These are phyloP conservation scores for Coprinopsis marcescibilis DNA, from an alignment of 768 basidiomycete species.

Conservation along the genomic window DNA sequence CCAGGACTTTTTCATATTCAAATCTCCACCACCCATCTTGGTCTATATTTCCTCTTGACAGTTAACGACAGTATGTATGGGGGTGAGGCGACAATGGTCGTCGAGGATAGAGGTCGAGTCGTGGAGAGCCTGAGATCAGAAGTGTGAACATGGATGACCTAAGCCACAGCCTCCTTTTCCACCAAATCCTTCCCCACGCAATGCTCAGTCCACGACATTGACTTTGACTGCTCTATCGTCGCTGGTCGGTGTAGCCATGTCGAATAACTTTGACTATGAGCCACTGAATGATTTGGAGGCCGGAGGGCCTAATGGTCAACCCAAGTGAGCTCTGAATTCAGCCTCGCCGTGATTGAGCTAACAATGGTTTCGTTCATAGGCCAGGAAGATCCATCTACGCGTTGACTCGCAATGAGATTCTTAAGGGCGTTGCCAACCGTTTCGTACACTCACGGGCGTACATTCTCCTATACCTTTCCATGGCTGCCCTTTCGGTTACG, in stretches of 20 bases:
- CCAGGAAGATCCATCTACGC: constrained; percentile 79
- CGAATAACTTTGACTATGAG: constrained; percentile 30
- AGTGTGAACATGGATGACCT: no score
- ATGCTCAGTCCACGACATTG: no score
- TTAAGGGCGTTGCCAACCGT: constrained; percentile 80
- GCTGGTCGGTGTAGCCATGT: constrained; percentile 27
- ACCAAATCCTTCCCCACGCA: no score
- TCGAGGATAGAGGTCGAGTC: no score
- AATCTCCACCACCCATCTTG: constrained; percentile 97
- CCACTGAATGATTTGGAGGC: constrained; percentile 25
- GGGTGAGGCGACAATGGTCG: not conserved
- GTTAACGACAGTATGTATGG: constrained; percentile 7
- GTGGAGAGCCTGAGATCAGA: no score
- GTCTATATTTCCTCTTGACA: constrained; percentile 16
- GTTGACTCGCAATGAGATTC: constrained; percentile 76
- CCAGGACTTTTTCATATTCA: constrained; percentile 99
- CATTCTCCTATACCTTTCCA: constrained; percentile 81
- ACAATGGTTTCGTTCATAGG: constrained; percentile 30
- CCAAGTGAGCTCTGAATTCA: constrained; percentile 19
- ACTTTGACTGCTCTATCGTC: no score
- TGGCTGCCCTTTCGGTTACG: constrained; percentile 83
- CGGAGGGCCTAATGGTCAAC: constrained; percentile 15
- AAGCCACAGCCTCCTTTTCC: no score
- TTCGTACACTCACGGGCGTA: constrained; percentile 87
- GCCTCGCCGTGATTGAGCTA: constrained; percentile 12